phyloP scores from a whole-genome alignment of 2,329 filamentous ascomycete genomes.

The Neonectria punicea region DNA sequence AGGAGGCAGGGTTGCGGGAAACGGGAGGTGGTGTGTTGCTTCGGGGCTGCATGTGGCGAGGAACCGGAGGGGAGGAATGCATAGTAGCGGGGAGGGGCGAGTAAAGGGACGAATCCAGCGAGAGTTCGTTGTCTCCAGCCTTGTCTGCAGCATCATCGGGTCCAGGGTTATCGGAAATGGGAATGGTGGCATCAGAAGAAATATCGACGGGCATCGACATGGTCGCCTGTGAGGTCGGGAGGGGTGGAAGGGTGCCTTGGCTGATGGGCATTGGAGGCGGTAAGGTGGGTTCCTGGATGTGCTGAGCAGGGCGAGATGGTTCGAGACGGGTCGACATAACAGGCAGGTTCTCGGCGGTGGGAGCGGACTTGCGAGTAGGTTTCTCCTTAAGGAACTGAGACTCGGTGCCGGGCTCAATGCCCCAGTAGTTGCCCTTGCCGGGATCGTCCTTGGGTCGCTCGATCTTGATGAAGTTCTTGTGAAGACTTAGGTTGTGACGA shows the following conservation, averaged over 20 bases:
- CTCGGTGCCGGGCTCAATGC: conserved; percentile 90
- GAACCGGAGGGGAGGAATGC: conserved; percentile 90
- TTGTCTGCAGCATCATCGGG: conserved; percentile 62
- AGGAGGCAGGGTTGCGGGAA: conserved; percentile 69
- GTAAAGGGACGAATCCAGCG: conserved; percentile 65
- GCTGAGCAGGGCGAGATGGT: conserved; percentile 55
- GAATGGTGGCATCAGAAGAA: conserved; percentile 82
- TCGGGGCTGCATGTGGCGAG: conserved; percentile 65
- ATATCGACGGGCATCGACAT: conserved; percentile 63
- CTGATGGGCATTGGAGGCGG: conserved; percentile 55
- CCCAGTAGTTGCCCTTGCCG: conserved; percentile 98
- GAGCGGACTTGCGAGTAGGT: conserved; percentile 68
- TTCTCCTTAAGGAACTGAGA: conserved; percentile 91
- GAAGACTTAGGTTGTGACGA: conserved; percentile 94
- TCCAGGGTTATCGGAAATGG: conserved; percentile 72
- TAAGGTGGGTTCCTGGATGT: conserved; percentile 58
- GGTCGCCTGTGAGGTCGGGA: conserved; percentile 52
- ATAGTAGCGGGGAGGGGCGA: conserved; percentile 78
- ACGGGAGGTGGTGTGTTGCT: conserved; percentile 82
- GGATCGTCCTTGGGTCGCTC: conserved; percentile 97
- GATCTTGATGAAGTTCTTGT: conserved; percentile 96
- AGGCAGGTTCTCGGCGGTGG: conserved; percentile 66
- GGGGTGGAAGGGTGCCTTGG: conserved; percentile 53
- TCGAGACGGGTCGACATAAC: conserved; percentile 68
- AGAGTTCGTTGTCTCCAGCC: conserved; percentile 51